Base-by-base conservation (phyloP, 1,139 yeast species). In the Candida smagusa region DNA sequence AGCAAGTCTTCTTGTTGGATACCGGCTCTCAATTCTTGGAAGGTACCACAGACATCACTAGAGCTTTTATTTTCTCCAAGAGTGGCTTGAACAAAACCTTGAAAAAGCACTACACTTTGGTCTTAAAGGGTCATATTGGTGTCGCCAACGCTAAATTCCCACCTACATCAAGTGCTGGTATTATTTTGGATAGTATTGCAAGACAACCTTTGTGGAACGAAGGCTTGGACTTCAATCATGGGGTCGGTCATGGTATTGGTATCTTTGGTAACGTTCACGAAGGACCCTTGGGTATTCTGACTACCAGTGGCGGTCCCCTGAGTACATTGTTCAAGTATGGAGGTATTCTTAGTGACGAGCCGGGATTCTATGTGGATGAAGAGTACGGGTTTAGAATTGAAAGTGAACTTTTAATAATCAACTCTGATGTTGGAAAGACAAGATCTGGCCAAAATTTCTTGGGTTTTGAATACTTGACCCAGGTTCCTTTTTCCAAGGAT, bases 241-340 rank as follows among this genome's bases (percentile, higher is more conserved):
- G 83, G 6, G 71, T 81, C 1, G 82, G 83, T 0, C 83, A 77
- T 51, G 83, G 83, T 1, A 74, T 77, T 4, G 82, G 80, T 7
- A 65, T 76, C 33, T 77, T 70, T 54, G 77, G 80, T 4, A 64
- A 68, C 48, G 82, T 77, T 6, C 83, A 77, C 47, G 79, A 78
- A 40, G 72, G 74, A 0, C 83, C 83, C 0, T 61, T 77, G 39
- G 74, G 68, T 30, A 64, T 77, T 36, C 67, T 61, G 64, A 56
- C 71, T 2, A 54, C 69, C 1, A 40, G 54, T 11, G 63, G 63
- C 1, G 75, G 75, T 0, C 65, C 72, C 2, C 52, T 53, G n/a
- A 36, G 40, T 1, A 50, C 50, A 12, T 52, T 61, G 24, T 71
- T 65, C 44, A 64, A 67, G 38, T 63, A 65, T 7, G 81, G 81